phyloP scores from a whole-genome alignment of 129 eudicot genomes.

The Artemisia argyi region DNA sequence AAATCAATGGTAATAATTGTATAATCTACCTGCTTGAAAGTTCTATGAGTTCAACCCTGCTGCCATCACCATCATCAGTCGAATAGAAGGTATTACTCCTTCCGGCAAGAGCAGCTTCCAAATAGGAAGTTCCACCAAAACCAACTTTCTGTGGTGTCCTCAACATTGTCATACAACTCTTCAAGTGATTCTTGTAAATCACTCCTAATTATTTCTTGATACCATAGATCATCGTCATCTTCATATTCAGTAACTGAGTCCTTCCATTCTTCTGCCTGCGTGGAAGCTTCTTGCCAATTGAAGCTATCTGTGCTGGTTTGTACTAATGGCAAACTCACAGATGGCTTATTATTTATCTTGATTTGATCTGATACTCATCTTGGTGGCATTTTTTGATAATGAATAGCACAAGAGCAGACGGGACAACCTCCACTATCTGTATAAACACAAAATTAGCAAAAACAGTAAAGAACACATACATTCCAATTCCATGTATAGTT shows the following conservation, averaged over 20 bases:
- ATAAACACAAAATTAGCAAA: too few species aligned
- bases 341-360: too few species aligned
- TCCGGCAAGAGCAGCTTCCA: constrained; percentile 37
- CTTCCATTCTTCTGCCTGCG: constrained; percentile 32
- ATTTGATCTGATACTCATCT: too few species aligned
- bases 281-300: constrained; percentile 31
- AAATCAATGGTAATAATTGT: background rate
- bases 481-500: too few species aligned
- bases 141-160: constrained; percentile 49
- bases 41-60: constrained; percentile 63
- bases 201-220: constrained; percentile 31
- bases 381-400: too few species aligned
- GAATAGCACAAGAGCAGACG: too few species aligned
- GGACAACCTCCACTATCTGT: too few species aligned
- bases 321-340: constrained; percentile 12
- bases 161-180: constrained; percentile 33
- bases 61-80: constrained; percentile 51
- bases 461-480: too few species aligned
- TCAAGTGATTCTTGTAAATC: constrained; percentile 48
- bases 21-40: constrained; percentile 66
- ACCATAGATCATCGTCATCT: constrained; percentile 22
- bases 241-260: constrained; percentile 24
- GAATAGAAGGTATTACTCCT: constrained; percentile 43
- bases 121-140: constrained; percentile 16
- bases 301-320: constrained; percentile 21